A percentile compares a stretch with the other conserved stretches of the same genome.
phyloP scores from a whole-genome alignment of 805 yeast species.

The Scheffersomyces ergatensis region DNA sequence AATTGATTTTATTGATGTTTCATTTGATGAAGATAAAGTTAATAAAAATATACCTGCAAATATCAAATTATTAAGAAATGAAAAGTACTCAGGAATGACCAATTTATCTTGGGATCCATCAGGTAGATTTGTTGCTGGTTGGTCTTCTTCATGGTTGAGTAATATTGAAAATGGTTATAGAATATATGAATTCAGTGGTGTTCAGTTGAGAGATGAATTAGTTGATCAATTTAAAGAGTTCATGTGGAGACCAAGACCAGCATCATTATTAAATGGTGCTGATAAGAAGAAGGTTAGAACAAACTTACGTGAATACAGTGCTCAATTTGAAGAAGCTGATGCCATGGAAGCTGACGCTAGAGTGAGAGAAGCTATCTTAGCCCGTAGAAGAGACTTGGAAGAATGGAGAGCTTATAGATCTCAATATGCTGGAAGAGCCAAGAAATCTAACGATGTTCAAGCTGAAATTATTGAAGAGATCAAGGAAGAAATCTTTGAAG shows the following conservation, averaged over 20 bases:
- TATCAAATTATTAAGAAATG: constrained; percentile 59
- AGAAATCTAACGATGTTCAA: constrained; percentile 46
- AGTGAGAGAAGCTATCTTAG: constrained; percentile 81
- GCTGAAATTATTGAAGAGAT: constrained; percentile 68
- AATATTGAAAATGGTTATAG: constrained; percentile 88
- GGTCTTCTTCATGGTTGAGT: constrained; percentile 86
- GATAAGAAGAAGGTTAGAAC: constrained; percentile 88
- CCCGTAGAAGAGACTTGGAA: constrained; percentile 74
- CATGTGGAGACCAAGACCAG: constrained; percentile 97
- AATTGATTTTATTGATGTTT: constrained; percentile 83
- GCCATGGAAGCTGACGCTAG: constrained; percentile 95
- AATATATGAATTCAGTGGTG: constrained; percentile 82
- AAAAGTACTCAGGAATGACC: constrained; percentile 74
- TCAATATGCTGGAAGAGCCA: constrained; percentile 26
- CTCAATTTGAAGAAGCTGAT: constrained; percentile 91
- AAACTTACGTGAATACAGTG: constrained; percentile 84
- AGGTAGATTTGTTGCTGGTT: constrained; percentile 84
- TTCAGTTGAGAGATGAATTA: constrained; percentile 67
- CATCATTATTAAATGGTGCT: constrained; percentile 65
- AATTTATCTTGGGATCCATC: constrained; percentile 93
- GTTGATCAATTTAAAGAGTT: constrained; percentile 84
- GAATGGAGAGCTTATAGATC: constrained; percentile 86
- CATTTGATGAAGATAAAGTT: constrained; percentile 68
- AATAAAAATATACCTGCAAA: constrained; percentile 53
- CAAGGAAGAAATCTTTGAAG: constrained; percentile 71